phyloP scores from a whole-genome alignment of 2,329 filamentous ascomycete genomes.

The Arthrobotrys pseudoclavata region DNA sequence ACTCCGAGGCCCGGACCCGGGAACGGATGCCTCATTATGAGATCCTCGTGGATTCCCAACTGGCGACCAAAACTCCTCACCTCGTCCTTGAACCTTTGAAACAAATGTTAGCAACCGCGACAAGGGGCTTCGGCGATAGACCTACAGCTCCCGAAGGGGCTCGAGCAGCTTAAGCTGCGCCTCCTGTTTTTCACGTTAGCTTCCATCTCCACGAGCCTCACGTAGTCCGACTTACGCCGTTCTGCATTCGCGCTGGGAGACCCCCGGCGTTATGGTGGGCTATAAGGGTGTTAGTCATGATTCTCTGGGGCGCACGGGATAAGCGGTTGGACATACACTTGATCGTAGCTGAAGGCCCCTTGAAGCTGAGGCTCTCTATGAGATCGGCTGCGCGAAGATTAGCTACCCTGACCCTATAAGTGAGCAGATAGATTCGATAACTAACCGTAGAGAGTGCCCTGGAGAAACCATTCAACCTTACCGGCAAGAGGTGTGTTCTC shows the following conservation, averaged over 20 bases:
- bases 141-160: neutral
- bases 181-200: neutral
- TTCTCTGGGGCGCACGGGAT: too few relatives aligned
- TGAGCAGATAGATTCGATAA: neutral
- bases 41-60: neutral
- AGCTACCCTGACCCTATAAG: neutral
- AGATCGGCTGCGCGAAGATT: neutral
- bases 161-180: neutral
- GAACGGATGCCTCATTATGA: too few relatives aligned
- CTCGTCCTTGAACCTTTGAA: neutral
- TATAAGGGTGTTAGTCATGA: too few relatives aligned
- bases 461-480: conserved; percentile 2
- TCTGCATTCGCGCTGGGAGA: conserved; percentile 1
- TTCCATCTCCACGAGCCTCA: neutral
- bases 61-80: neutral
- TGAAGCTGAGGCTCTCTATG: neutral
- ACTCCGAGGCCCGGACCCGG: neutral
- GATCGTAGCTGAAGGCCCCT: too few relatives aligned
- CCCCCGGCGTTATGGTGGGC: too few relatives aligned
- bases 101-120: neutral
- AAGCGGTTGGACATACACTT: too few relatives aligned
- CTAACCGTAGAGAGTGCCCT: neutral
- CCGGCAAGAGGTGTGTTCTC: too few relatives aligned
- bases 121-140: neutral
- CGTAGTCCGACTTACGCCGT: neutral